Base-by-base conservation (phyloP, 2,329 filamentous ascomycete genomes). In the Stagonosporopsis tanaceti region DNA sequence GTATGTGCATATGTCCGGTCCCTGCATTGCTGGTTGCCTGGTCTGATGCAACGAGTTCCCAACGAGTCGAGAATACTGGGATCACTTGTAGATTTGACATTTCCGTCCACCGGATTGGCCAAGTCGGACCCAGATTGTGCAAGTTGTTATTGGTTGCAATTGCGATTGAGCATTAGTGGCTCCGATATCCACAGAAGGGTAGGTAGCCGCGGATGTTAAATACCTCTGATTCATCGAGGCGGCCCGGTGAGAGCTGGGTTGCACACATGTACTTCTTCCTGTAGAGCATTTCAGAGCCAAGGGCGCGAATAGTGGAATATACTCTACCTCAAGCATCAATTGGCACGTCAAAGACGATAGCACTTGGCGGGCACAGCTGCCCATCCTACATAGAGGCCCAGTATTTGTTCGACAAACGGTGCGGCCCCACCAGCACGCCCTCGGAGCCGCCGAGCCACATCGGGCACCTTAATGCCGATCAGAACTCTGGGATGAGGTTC, bases 381-480 rank as follows among this genome's bases (percentile, higher is more conserved):
- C 32, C 32, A 34, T 34, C 32, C n/a, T 34, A 34, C 17, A 15
- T 28, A 11, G 32, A 24, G 17, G n/a, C n/a, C 27, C 28, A 38
- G 22, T 20, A 30, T 27, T 4, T 6, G 25, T 37, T 51, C 41
- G 42, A 53, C 34, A 46, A 24, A 40, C 20, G 17, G 20, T 37
- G 47, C 54, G 54, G 59, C 44, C 46, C 48, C 50, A 22, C 54
- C 47, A 34, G 17, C 15, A 28, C 35, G 38, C 47, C 40, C 39
- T 39, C 52, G 52, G 57, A 54, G 56, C 57, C 59, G 20, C 52
- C 44, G 34, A 41, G 37, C 45, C 51, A 27, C 42, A 3, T 52
- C 24, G 22, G 28, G 22, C 44, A 25, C 25, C 28, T 37, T n/a
- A 28, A 6, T 48, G 56, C 27, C 34, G 53, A 62, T 57, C 52